These are phyloP conservation scores for Solanum dulcamara DNA, from an alignment of 257 asterid genomes.

Conservation along the genomic window DNA sequence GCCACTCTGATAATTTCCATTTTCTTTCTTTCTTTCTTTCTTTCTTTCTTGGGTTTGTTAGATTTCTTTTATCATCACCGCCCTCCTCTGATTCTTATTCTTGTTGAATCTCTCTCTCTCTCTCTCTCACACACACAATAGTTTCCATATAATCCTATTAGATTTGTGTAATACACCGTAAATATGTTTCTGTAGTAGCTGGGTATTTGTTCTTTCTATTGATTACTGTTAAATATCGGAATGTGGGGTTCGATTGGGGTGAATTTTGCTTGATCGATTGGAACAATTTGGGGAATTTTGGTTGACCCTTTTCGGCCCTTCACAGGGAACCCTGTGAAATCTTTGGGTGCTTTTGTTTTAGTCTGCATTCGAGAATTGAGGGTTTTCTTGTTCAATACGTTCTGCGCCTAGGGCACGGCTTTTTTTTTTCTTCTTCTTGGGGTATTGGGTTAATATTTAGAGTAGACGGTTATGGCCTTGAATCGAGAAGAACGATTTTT, in stretches of 20 bases:
- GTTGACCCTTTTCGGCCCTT: neutral
- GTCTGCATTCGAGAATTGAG: conserved; percentile 11
- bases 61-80: neutral
- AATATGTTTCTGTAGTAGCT: neutral
- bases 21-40: neutral
- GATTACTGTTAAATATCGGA: neutral
- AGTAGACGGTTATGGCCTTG: conserved; percentile 22
- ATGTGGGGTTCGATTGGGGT: neutral
- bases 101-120: neutral
- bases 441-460: neutral
- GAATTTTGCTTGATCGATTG: neutral
- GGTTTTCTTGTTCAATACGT: conserved; percentile 8
- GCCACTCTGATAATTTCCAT: neutral
- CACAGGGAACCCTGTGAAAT: neutral
- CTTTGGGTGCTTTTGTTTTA: conserved; percentile 14
- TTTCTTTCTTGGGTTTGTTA: neutral
- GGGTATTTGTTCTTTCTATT: neutral
- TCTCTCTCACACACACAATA: neutral
- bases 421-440: neutral
- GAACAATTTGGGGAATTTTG: neutral
- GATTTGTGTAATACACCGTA: neutral
- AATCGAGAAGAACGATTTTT: conserved; percentile 17
- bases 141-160: neutral
- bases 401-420: neutral
- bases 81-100: neutral